Evolutionary conservation across 805 yeast genomes (phyloP).

Genomic region (Wickerhamiella vanderwaltii): DNA sequence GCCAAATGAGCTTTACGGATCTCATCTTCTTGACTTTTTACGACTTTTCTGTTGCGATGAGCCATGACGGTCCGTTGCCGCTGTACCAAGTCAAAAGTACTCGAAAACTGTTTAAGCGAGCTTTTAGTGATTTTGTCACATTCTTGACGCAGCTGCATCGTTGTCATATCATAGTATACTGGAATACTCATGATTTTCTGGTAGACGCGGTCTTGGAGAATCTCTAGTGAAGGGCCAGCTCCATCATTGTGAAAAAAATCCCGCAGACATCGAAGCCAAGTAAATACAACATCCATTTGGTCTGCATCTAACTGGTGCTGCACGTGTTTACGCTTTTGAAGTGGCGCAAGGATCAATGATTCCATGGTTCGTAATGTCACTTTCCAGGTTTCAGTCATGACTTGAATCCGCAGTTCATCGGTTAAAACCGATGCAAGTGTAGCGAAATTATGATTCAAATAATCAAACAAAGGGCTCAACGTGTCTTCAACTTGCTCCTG

Average conservation of each 20-base stretch:
- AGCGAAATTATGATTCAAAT: slow-evolving; percentile 53
- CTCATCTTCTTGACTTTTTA: slow-evolving; percentile 37
- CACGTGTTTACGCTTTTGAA: slow-evolving; percentile 31
- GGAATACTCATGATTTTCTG: slow-evolving; percentile 54
- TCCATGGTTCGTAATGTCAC: slow-evolving; percentile 60
- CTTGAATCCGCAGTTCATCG: slow-evolving; percentile 42
- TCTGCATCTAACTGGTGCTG: slow-evolving; percentile 38
- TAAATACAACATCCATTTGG: slow-evolving; percentile 56
- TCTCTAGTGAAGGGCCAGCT: slow-evolving; percentile 61
- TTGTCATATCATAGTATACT: slow-evolving; percentile 46
- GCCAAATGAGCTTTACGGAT: slow-evolving; percentile 35
- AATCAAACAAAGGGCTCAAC: slow-evolving; percentile 60
- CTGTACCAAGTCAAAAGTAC: slow-evolving; percentile 36
- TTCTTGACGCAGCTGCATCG: slow-evolving; percentile 39
- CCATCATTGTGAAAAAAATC: slow-evolving; percentile 75
- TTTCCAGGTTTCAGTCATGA: slow-evolving; percentile 74
- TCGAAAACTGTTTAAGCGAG: slow-evolving; percentile 37
- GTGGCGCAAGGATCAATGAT: slow-evolving; percentile 57
- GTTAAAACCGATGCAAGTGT: slow-evolving; percentile 51
- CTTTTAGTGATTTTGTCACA: slow-evolving; percentile 45
- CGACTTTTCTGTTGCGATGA: slow-evolving; percentile 49
- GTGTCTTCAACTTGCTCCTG: slow-evolving; percentile 43
- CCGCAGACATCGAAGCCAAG: slow-evolving; percentile 57
- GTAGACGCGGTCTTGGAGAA: slow-evolving; percentile 49
- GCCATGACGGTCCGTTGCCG: slow-evolving; percentile 59